A percentile compares a stretch with the other conserved stretches of the same genome.
phyloP scores from a whole-genome alignment of 305 asterid genomes.

The Fraxinus angustifolia region DNA sequence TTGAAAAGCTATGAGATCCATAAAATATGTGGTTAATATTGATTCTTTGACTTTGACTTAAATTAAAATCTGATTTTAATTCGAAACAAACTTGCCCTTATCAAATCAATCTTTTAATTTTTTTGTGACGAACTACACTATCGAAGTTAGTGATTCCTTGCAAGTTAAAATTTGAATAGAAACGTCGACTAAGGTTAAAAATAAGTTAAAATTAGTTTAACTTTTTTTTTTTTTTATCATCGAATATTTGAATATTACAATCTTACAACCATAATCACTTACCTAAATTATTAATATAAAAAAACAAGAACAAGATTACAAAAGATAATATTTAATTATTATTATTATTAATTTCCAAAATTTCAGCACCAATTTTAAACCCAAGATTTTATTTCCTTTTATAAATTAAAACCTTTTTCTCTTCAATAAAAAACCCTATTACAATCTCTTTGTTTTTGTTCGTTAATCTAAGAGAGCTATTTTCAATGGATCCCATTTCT shows the following conservation, averaged over 20 bases:
- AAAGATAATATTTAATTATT: background rate
- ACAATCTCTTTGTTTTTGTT: background rate
- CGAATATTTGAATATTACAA: background rate
- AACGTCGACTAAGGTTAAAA: no score
- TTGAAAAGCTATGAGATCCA: no score
- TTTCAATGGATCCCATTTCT: slow-evolving; percentile 13
- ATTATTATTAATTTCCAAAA: background rate
- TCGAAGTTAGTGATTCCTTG: no score
- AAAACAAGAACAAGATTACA: background rate
- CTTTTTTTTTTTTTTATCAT: background rate
- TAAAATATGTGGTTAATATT: no score
- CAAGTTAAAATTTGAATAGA: no score
- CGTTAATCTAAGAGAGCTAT: background rate
- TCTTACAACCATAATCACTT: background rate
- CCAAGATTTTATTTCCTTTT: background rate
- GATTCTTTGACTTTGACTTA: no score
- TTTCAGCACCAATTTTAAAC: background rate
- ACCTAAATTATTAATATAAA: background rate
- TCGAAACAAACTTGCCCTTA: no score
- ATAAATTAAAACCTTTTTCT: background rate
- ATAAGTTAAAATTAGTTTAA: no score
- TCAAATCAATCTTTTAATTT: no score
- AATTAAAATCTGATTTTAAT: no score
- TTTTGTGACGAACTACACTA: no score
- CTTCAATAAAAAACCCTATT: background rate